phyloP scores from a whole-genome alignment of 768 basidiomycete species.

The Tulasnella sp. region DNA sequence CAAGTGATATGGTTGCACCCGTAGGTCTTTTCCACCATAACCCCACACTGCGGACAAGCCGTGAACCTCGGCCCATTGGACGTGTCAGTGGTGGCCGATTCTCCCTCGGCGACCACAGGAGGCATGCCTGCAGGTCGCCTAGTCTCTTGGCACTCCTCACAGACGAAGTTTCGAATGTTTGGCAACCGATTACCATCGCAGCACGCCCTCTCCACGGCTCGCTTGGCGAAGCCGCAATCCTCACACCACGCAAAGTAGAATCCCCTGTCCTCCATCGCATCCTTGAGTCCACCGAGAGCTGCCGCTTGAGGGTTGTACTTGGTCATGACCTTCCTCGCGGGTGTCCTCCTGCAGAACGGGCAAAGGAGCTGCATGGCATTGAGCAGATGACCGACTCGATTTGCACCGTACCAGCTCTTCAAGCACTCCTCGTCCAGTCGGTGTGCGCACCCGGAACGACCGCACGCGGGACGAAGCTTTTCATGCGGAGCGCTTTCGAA shows the following conservation, averaged over 20 bases:
- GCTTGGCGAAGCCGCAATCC: conserved; percentile 21
- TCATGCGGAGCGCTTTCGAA: conserved; percentile 21
- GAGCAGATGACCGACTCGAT: conserved; percentile 22
- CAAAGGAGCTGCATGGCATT: conserved; percentile 23
- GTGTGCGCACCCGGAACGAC: conserved; percentile 22
- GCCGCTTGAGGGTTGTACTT: conserved; percentile 20
- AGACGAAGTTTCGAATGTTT: conserved; percentile 16
- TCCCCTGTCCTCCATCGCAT: conserved; percentile 21
- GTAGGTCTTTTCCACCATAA: conserved; percentile 13
- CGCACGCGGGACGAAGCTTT: conserved; percentile 22
- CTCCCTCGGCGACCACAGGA: neutral
- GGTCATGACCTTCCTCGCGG: conserved; percentile 19
- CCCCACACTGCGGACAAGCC: neutral
- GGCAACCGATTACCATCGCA: conserved; percentile 19
- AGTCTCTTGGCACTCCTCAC: conserved; percentile 16
- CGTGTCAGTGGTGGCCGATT: neutral
- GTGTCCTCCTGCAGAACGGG: conserved; percentile 24
- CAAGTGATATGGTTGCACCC: conserved; percentile 24
- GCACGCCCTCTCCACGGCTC: conserved; percentile 19
- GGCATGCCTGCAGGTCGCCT: neutral
- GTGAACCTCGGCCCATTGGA: neutral
- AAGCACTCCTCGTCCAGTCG: conserved; percentile 21
- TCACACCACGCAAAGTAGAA: conserved; percentile 24
- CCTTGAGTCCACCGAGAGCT: conserved; percentile 20
- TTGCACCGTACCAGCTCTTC: conserved; percentile 23